Conservation (phyloP, 2,329 filamentous ascomycete genomes). For the Claviceps fusiformis region DNA sequence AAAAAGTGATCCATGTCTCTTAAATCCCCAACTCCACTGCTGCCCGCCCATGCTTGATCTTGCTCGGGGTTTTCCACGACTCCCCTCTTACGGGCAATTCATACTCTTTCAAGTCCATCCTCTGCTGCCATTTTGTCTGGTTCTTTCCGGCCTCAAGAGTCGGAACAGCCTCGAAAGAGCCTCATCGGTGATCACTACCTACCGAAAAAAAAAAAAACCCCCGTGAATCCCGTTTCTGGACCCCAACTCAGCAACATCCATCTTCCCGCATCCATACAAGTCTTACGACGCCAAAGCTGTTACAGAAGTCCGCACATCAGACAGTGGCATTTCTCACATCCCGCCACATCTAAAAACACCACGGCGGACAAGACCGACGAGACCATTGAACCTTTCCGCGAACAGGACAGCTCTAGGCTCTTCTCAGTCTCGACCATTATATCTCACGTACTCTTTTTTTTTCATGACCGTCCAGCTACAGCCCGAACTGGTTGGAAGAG, state of each 20-base stretch:
- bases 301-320: not conserved
- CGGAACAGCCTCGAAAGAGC: not conserved
- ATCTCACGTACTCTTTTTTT: not conserved
- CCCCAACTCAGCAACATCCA: not conserved
- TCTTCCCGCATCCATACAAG: not conserved
- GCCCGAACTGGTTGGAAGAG: constrained; percentile 12
- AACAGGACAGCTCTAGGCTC: not conserved
- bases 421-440: not conserved
- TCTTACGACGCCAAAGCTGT: not conserved
- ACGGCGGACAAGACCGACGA: not conserved
- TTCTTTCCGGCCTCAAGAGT: not conserved
- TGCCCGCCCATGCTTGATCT: not conserved
- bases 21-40: constrained; percentile 1
- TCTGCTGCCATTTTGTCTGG: constrained; percentile 4
- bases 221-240: not conserved
- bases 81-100: not conserved
- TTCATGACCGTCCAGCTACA: not conserved
- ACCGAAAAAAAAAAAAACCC: constrained; percentile 1
- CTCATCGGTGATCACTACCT: not conserved
- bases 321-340: not conserved
- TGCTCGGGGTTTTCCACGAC: not conserved
- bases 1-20: not conserved
- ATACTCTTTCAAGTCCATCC: constrained; percentile 2
- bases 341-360: not conserved
- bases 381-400: not conserved